These are phyloP conservation scores for Wickerhamomyces rabaulensis DNA, from an alignment of 805 yeast genomes.

Conservation along the genomic window DNA sequence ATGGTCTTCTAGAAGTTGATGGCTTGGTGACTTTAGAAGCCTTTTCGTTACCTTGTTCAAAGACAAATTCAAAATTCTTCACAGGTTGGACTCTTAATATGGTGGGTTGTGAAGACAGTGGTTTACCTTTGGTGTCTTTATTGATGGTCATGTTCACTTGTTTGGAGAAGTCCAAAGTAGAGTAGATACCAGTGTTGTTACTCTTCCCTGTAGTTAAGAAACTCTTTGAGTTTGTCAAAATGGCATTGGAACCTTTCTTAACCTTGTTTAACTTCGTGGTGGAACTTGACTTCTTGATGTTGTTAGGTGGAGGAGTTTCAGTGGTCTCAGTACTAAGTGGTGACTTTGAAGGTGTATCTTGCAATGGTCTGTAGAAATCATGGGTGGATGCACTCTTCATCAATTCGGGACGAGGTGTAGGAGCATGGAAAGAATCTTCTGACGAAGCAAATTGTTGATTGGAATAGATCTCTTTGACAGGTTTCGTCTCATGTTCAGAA, in stretches of 20 bases:
- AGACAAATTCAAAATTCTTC: slow-evolving; percentile 22
- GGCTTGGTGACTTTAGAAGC: slow-evolving; percentile 1
- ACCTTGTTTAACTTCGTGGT: slow-evolving; percentile 18
- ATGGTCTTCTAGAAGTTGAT: slow-evolving; percentile 15
- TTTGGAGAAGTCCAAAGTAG: slow-evolving; percentile 24
- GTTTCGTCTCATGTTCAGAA: background rate
- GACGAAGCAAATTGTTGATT: background rate
- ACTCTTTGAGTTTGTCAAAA: slow-evolving; percentile 22
- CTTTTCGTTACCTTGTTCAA: slow-evolving; percentile 15
- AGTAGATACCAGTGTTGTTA: slow-evolving; percentile 7
- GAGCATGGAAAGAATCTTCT: background rate
- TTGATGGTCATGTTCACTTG: background rate
- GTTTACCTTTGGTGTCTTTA: background rate
- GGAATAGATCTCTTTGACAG: background rate
- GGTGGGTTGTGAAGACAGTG: background rate
- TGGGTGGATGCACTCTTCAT: background rate
- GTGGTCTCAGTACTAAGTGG: background rate
- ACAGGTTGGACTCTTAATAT: slow-evolving; percentile 9
- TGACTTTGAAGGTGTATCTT: background rate
- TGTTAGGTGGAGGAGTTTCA: slow-evolving; percentile 2
- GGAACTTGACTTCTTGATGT: slow-evolving; percentile 16
- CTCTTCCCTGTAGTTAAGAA: slow-evolving; percentile 8
- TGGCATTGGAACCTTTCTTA: slow-evolving; percentile 15
- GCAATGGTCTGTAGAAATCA: background rate
- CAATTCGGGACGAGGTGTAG: background rate